These are phyloP conservation scores for Ogataea siamensis DNA, from an alignment of 805 yeast genomes.

Conservation along the genomic window DNA sequence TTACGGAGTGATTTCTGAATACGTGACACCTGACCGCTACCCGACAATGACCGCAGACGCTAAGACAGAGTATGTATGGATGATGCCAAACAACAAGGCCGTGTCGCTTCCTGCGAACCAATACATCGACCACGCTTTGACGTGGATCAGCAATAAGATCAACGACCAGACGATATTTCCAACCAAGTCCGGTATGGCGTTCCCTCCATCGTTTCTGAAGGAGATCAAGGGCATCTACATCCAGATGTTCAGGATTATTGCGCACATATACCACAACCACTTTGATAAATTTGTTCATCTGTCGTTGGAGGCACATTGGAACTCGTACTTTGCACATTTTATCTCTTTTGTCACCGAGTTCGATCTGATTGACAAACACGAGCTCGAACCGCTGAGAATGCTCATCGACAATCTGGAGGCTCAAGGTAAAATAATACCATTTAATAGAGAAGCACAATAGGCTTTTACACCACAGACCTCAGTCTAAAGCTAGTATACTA, in stretches of 20 bases:
- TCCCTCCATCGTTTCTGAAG: conserved; percentile 79
- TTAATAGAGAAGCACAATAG: conserved; percentile 1
- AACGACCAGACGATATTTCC: conserved; percentile 92
- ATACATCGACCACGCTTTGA: conserved; percentile 85
- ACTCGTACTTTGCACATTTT: conserved; percentile 93
- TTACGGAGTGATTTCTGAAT: conserved; percentile 87
- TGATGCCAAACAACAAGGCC: conserved; percentile 66
- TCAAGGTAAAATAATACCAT: conserved; percentile 70
- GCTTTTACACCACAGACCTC: not conserved
- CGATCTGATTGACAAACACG: conserved; percentile 73
- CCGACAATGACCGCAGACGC: conserved; percentile 98
- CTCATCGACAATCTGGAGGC: conserved; percentile 76
- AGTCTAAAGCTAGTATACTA: not conserved
- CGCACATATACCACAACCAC: conserved; percentile 92
- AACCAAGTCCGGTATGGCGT: conserved; percentile 83
- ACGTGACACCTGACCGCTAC: conserved; percentile 82
- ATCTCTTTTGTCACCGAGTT: conserved; percentile 84
- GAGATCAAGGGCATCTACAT: conserved; percentile 84
- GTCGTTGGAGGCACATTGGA: conserved; percentile 96
- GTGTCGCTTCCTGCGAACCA: conserved; percentile 88
- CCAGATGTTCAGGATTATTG: conserved; percentile 94
- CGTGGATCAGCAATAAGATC: conserved; percentile 85
- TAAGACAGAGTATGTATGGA: conserved; percentile 86
- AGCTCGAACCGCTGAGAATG: conserved; percentile 72
- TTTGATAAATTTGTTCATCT: conserved; percentile 91